Evolutionary conservation across 768 basidiomycete genomes (phyloP).

Genomic region (Arthromyces matolae): DNA sequence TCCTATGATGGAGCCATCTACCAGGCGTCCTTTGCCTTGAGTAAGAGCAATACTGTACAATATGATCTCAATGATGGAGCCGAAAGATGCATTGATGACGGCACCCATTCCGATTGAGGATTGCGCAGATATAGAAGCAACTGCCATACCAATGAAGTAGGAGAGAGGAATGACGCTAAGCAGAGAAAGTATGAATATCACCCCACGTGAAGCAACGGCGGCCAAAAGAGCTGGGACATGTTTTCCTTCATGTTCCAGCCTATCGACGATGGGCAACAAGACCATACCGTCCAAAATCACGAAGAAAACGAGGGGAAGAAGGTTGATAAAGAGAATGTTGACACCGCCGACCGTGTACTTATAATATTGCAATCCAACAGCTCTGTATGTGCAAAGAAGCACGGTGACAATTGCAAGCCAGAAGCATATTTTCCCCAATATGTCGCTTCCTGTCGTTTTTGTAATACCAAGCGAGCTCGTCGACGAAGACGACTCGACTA

Average conservation of each 20-base stretch:
- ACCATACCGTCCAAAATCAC: slow-evolving; percentile 92
- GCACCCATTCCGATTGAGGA: slow-evolving; percentile 99
- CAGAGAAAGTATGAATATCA: slow-evolving; percentile 83
- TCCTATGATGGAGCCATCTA: slow-evolving; percentile 96
- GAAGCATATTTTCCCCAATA: slow-evolving; percentile 73
- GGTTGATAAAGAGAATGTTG: slow-evolving; percentile 97
- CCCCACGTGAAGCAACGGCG: slow-evolving; percentile 64
- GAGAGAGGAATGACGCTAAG: slow-evolving; percentile 93
- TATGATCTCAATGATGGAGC: slow-evolving; percentile 96
- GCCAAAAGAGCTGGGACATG: slow-evolving; percentile 63
- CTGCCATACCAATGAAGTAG: slow-evolving; percentile 99
- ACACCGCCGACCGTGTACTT: slow-evolving; percentile 99
- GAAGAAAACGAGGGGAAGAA: slow-evolving; percentile 90
- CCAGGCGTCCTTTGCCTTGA: slow-evolving; percentile 88
- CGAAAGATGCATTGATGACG: slow-evolving; percentile 98
- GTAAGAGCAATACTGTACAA: slow-evolving; percentile 87
- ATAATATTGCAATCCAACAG: slow-evolving; percentile 89
- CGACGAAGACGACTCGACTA: slow-evolving; percentile 30
- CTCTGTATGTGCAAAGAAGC: slow-evolving; percentile 90
- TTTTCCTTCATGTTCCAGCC: slow-evolving; percentile 47
- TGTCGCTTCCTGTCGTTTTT: slow-evolving; percentile 39
- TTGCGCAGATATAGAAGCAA: slow-evolving; percentile 97
- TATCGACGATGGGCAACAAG: slow-evolving; percentile 67
- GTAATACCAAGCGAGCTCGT: slow-evolving; percentile 26
- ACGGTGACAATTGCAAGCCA: slow-evolving; percentile 78